Conservation (phyloP, 768 basidiomycete genomes). For the Lactifluus volemus region DNA sequence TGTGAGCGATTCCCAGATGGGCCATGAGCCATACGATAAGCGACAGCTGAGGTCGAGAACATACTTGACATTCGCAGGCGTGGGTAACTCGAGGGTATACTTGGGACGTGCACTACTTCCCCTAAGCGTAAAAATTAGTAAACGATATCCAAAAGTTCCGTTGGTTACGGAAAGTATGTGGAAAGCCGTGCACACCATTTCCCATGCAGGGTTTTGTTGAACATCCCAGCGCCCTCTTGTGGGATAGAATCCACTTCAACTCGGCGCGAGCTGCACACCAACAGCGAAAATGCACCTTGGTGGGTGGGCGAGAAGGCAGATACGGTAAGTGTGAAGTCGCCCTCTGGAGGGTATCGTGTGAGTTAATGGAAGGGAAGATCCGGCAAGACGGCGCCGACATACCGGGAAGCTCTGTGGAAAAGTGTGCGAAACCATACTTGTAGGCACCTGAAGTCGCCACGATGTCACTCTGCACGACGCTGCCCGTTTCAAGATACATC, state of each 20-base stretch:
- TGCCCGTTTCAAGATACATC: conserved; percentile 19
- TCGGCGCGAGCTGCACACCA: conserved; percentile 50
- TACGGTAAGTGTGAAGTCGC: conserved; percentile 74
- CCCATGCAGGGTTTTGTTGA: conserved; percentile 54
- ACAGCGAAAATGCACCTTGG: conserved; percentile 55
- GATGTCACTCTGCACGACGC: conserved; percentile 58
- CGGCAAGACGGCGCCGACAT: conserved; percentile 20
- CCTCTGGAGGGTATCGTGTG: conserved; percentile 36
- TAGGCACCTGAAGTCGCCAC: conserved; percentile 73
- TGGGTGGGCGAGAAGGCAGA: conserved; percentile 77
- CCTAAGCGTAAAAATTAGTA: conserved; percentile 55
- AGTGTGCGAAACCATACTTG: conserved; percentile 61
- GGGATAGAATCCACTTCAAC: conserved; percentile 60
- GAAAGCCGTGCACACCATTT: conserved; percentile 47
- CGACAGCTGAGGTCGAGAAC: conserved; percentile 16
- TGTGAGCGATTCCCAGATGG: conserved; percentile 23
- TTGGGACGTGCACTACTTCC: conserved; percentile 61
- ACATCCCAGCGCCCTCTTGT: conserved; percentile 92
- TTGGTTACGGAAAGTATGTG: no score
- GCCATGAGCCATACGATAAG: background rate
- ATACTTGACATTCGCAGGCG: conserved; percentile 50
- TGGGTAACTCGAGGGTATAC: conserved; percentile 50
- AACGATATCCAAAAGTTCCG: background rate
- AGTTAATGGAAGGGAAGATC: background rate
- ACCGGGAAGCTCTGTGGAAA: conserved; percentile 48